These are phyloP conservation scores for Aspergillus ochraceus DNA, from an alignment of 2,329 filamentous ascomycete genomes.

Conservation along the genomic window DNA sequence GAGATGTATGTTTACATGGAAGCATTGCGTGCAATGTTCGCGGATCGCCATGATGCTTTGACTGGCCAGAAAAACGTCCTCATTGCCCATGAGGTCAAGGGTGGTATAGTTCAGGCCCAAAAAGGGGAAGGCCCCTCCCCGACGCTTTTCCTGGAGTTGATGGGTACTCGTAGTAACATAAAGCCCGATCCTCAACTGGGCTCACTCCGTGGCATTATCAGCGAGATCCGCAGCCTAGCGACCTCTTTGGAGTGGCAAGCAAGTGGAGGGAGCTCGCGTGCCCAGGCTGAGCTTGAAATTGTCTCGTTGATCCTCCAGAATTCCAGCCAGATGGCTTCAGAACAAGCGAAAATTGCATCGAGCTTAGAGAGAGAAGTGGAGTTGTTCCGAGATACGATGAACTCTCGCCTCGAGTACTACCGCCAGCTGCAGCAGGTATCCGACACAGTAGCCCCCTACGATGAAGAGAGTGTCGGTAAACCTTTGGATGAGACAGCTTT, in stretches of 20 bases:
- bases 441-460: conserved; percentile 76
- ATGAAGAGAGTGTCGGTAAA: conserved; percentile 59
- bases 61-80: conserved; percentile 76
- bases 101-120: conserved; percentile 61
- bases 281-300: conserved; percentile 64
- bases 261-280: conserved; percentile 55
- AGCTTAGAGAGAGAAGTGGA: conserved; percentile 67
- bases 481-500: conserved; percentile 55
- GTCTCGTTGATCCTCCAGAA: conserved; percentile 62
- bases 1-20: conserved; percentile 85
- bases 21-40: conserved; percentile 70
- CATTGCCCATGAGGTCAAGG: conserved; percentile 69
- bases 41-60: conserved; percentile 75
- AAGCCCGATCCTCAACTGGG: conserved; percentile 51
- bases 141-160: conserved; percentile 55
- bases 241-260: conserved; percentile 61
- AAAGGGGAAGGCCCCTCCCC: conserved; percentile 70
- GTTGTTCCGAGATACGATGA: conserved; percentile 75
- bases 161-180: conserved; percentile 46
- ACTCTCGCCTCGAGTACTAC: conserved; percentile 84
- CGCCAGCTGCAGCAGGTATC: conserved; percentile 88
- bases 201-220: conserved; percentile 70
- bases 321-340: conserved; percentile 54
- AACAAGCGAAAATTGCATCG: conserved; percentile 53
- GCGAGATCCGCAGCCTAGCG: conserved; percentile 66